Conservation (phyloP, 345 rosid species). For the Trapa bicornis region DNA sequence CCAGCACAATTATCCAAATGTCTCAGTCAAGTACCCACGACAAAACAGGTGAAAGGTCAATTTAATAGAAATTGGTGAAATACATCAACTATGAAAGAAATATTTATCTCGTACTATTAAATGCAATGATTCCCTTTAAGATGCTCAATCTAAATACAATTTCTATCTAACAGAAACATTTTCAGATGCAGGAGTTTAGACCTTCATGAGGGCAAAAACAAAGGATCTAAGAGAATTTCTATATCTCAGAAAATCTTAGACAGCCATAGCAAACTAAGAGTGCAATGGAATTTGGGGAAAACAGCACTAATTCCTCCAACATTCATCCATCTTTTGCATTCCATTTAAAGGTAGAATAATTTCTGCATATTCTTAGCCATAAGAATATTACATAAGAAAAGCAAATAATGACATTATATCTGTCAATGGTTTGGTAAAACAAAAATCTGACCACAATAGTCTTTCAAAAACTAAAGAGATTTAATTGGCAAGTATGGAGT, state of each 20-base stretch:
- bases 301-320: no score
- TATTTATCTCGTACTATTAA: background rate
- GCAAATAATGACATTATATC: background rate
- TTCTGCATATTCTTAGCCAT: background rate
- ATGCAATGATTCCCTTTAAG: background rate
- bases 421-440: background rate
- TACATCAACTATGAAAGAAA: background rate
- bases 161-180: background rate
- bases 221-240: background rate
- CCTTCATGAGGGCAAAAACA: background rate
- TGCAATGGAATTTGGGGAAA: no score
- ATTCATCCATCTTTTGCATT: background rate
- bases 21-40: background rate
- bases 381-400: background rate
- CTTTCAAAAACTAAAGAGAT: background rate
- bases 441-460: no score
- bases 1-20: no score
- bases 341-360: background rate
- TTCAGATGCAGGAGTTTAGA: background rate
- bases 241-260: background rate
- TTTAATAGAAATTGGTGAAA: background rate
- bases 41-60: slow-evolving; percentile 1
- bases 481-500: background rate
- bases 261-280: no score
- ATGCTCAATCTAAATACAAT: background rate